These are phyloP conservation scores for Pulveroboletus ravenelii DNA, from an alignment of 768 basidiomycete genomes.

Conservation along the genomic window DNA sequence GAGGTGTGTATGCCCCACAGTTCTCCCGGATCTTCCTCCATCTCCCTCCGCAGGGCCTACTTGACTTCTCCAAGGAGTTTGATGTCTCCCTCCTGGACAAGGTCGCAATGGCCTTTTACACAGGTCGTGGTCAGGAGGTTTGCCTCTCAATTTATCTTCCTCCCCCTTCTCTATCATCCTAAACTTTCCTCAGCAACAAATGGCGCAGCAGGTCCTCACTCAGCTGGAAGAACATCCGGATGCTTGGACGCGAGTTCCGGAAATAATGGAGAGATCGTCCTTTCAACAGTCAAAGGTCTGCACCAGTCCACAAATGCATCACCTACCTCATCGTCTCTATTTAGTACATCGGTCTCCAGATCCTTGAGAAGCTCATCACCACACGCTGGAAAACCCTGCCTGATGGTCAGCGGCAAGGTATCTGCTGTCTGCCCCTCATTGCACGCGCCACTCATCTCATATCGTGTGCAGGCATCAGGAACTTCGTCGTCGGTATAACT, in stretches of 20 bases:
- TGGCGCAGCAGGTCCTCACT: slow-evolving; percentile 90
- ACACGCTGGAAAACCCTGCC: slow-evolving; percentile 97
- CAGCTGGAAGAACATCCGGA: slow-evolving; percentile 96
- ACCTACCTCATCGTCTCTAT: slow-evolving; percentile 13
- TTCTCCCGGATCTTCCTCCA: neutral
- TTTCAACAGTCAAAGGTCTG: slow-evolving; percentile 83
- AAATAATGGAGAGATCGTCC: slow-evolving; percentile 78
- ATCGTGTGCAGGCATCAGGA: slow-evolving; percentile 70
- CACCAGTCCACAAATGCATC: neutral
- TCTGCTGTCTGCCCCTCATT: slow-evolving; percentile 2
- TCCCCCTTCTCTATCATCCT: neutral
- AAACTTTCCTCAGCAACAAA: slow-evolving; percentile 67
- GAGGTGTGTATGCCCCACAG: slow-evolving; percentile 28
- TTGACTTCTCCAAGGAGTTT: slow-evolving; percentile 92
- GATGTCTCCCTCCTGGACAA: slow-evolving; percentile 91
- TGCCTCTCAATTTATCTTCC: slow-evolving; percentile 20
- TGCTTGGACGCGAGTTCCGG: slow-evolving; percentile 95
- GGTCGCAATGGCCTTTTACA: slow-evolving; percentile 90
- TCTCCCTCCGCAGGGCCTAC: slow-evolving; percentile 55
- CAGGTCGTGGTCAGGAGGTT: slow-evolving; percentile 80
- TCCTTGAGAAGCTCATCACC: slow-evolving; percentile 90
- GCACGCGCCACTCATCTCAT: slow-evolving; percentile 14
- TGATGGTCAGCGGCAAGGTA: slow-evolving; percentile 88
- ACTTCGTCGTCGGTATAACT: slow-evolving; percentile 91
- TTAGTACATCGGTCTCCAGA: slow-evolving; percentile 95